Evolutionary conservation across 2,329 filamentous ascomycete genomes (phyloP), one percentile per base, ranked within the genome.

Genomic region (Trichoderma polysporum): DNA sequence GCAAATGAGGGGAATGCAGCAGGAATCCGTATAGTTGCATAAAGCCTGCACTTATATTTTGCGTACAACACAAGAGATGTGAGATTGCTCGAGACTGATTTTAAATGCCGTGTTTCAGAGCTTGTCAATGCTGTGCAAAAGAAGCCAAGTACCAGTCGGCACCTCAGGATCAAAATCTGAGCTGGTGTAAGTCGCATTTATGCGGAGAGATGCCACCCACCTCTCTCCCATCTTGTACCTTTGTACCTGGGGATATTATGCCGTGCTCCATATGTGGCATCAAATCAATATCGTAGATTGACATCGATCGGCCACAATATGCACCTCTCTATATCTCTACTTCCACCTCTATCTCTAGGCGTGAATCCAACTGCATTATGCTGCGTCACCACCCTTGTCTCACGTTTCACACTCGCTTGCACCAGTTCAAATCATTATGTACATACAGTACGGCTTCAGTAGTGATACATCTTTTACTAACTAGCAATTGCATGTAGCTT

Each of bases 301-400:
- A n/a, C n/a, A n/a, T n/a, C n/a, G n/a, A n/a, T n/a, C n/a, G n/a
- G n/a, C n/a, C n/a, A n/a, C n/a, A n/a, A n/a, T n/a, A n/a, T n/a
- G n/a, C n/a, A n/a, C n/a, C n/a, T n/a, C n/a, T n/a, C n/a, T n/a
- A n/a, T n/a, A n/a, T 52, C 17, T 52, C 49, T 52, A 31, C 27
- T 27, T n/a, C n/a, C n/a, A n/a, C n/a, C n/a, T n/a, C 5, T n/a
- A 56, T 22, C 53, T 25, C 33, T 15, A 39, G 49, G 49, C 13
- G 49, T 31, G 49, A 57, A 57, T 57, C 33, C 53, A 57, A 57
- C 53, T 15, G 12, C 53, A 19, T 17, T 13, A 7, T 25, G 53
- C 53, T 57, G 53, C 53, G 37, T 35, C 39, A 57, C 53, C 53
- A 57, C 53, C 53, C 53, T 57, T 35, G 10, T 39, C 53, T 57